Conservation (phyloP, 192 early-diverging fungal species). For the Paraglomus brasilianum region DNA sequence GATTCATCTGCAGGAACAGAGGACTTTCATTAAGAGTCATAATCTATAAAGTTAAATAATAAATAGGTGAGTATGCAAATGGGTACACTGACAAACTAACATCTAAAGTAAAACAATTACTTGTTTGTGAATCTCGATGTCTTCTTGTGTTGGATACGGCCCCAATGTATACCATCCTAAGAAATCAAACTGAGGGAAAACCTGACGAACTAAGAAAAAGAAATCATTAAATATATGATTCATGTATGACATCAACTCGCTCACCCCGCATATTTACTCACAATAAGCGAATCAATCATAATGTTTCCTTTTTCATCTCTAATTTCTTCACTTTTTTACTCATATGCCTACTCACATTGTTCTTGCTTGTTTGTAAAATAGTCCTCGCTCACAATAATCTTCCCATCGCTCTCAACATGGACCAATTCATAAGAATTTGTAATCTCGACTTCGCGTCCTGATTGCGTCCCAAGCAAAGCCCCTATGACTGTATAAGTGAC, state of each 20-base stretch:
- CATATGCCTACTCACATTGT: conserved; percentile 56
- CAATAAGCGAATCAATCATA: no score
- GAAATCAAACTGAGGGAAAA: conserved; percentile 80
- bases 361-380: conserved; percentile 75
- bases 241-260: no score
- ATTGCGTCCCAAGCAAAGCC: conserved; percentile 71
- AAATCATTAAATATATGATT: not conserved
- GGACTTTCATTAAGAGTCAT: conserved; percentile 71
- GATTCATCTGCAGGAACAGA: conserved; percentile 72
- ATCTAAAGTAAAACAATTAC: conserved; percentile 35
- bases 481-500: conserved; percentile 58
- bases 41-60: conserved; percentile 48
- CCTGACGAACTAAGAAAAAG: conserved; percentile 63
- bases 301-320: no score
- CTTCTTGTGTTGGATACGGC: conserved; percentile 52
- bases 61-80: conserved; percentile 2
- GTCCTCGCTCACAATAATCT: conserved; percentile 53
- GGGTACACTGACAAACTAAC: not conserved
- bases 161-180: conserved; percentile 87
- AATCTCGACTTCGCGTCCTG: conserved; percentile 79
- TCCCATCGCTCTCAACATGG: conserved; percentile 39
- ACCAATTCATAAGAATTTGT: conserved; percentile 83
- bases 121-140: conserved; percentile 75
- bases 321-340: not conserved
- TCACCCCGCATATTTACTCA: no score